Evolutionary conservation across 1,139 yeast species (phyloP), one percentile per base, ranked within the genome.

Genomic region (Blastobotrys aristatus): DNA sequence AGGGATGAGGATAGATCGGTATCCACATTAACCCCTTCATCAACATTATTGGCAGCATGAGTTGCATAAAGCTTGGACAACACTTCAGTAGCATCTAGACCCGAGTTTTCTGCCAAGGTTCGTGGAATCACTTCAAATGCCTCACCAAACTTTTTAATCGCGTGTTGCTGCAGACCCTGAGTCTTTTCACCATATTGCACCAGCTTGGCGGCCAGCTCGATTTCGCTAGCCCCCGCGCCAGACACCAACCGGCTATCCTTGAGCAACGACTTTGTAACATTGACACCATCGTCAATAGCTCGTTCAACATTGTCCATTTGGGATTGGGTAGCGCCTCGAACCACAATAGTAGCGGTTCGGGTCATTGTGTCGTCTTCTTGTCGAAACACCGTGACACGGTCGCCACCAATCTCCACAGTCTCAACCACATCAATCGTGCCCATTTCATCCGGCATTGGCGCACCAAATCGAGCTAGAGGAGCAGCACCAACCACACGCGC

Each of bases 401-500:
- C 97, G 48, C 97, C 97, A 57, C 98, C 98, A 63, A 92, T 88
- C 71, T 92, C 98, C 59, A 79, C 78, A 20, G 96, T 85, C 71
- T 87, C 96, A 45, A 94, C 92, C 24, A 84, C 68, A 66, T 92
- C 98, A 55, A 92, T 79, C 40, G 76, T 68, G 50, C 98, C 98
- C 75, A 86, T 78, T 69, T 92, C 97, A 62, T 90, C 96, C 13
- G 96, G 92, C 72, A 86, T 80, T 59, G 97, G 97, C 0, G 96
- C 96, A 56, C 96, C 97, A 51, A 94, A 76, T 68, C 97, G 78
- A 46, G 97, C 95, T 63, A 90, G 74, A 49, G 98, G 97, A 18
- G 97, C 85, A 38, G 97, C 97, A 44, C 97, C 97, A 71, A 97
- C 90, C 17, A 92, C 98, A 65, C 96, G 84, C 63, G 96, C 85